Evolutionary conservation across 495 filamentous ascomycete genomes (phyloP).

Genomic region (Neurospora sp.): DNA sequence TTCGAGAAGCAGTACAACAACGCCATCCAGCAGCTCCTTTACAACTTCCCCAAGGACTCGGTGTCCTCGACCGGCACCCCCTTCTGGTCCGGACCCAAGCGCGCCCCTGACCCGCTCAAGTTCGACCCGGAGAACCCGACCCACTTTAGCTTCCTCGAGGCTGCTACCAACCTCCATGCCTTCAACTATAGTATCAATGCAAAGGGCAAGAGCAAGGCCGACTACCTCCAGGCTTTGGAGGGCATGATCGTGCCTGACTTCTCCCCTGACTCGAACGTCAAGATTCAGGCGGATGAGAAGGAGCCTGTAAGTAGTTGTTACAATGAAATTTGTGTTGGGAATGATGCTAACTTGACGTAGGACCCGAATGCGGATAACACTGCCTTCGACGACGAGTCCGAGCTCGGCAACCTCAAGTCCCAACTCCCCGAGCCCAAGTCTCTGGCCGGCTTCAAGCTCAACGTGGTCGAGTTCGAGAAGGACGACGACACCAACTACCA

Average conservation of each 20-base stretch:
- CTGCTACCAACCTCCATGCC: constrained; percentile 85
- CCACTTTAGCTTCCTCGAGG: constrained; percentile 76
- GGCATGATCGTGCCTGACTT: constrained; percentile 97
- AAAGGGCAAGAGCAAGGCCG: constrained; percentile 54
- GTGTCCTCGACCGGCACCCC: constrained; percentile 75
- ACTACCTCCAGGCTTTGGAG: constrained; percentile 69
- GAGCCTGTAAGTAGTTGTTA: constrained; percentile 74
- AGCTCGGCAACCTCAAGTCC: constrained; percentile 56
- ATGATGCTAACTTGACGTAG: constrained; percentile 18
- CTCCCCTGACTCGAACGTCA: constrained; percentile 79
- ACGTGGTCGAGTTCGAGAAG: constrained; percentile 96
- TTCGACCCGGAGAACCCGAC: constrained; percentile 77
- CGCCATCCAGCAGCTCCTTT: constrained; percentile 88
- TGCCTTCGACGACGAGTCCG: constrained; percentile 57
- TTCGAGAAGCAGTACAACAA: constrained; percentile 98
- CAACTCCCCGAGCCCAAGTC: constrained; percentile 67
- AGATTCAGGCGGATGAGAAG: constrained; percentile 92
- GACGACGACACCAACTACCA: constrained; percentile 97
- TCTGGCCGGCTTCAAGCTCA: constrained; percentile 75
- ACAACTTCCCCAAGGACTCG: constrained; percentile 95
- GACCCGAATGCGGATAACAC: constrained; percentile 68
- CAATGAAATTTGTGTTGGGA: too few relatives aligned
- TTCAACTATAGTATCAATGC: constrained; percentile 96
- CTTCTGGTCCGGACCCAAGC: constrained; percentile 99
- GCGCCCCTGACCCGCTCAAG: constrained; percentile 82